These are phyloP conservation scores for Vitis hybrid DNA, from an alignment of 177 flowering plant genomes.

Conservation along the genomic window DNA sequence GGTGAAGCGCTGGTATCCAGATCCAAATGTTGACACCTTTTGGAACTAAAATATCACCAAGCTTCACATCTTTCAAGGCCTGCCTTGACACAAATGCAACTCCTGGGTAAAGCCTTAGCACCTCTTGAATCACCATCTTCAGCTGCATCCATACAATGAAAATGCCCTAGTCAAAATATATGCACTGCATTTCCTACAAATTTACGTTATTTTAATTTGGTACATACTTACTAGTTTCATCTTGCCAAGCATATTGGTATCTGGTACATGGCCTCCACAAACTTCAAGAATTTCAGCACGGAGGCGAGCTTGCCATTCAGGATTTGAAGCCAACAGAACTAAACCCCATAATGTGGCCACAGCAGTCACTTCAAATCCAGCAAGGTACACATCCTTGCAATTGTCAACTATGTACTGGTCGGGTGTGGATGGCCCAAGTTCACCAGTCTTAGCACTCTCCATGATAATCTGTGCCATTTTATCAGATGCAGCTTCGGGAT, in stretches of 20 bases:
- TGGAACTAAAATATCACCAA: constrained; percentile 5
- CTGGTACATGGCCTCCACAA: neutral
- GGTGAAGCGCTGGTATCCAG: constrained; percentile 13
- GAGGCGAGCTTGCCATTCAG: constrained; percentile 8
- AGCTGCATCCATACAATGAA: neutral
- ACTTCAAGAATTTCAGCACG: neutral
- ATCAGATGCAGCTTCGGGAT: neutral
- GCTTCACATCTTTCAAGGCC: constrained; percentile 11
- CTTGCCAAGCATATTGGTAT: constrained; percentile 16
- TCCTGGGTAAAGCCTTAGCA: constrained; percentile 12
- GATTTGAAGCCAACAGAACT: constrained; percentile 16
- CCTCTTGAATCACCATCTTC: constrained; percentile 18
- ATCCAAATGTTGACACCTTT: constrained; percentile 12
- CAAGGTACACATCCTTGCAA: constrained; percentile 12
- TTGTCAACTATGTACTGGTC: constrained; percentile 19
- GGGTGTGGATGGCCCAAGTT: constrained; percentile 5
- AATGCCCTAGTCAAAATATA: neutral
- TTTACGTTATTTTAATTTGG: too few species aligned
- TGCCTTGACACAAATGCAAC: constrained; percentile 14
- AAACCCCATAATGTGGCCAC: constrained; percentile 12
- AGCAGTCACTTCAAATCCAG: constrained; percentile 16
- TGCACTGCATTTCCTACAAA: too few species aligned
- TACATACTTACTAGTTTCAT: constrained; percentile 12
- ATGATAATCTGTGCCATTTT: constrained; percentile 7
- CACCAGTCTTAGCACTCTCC: constrained; percentile 10